Conservation (phyloP, 2,329 filamentous ascomycete species). For the Arthrinium phaeospermum region DNA sequence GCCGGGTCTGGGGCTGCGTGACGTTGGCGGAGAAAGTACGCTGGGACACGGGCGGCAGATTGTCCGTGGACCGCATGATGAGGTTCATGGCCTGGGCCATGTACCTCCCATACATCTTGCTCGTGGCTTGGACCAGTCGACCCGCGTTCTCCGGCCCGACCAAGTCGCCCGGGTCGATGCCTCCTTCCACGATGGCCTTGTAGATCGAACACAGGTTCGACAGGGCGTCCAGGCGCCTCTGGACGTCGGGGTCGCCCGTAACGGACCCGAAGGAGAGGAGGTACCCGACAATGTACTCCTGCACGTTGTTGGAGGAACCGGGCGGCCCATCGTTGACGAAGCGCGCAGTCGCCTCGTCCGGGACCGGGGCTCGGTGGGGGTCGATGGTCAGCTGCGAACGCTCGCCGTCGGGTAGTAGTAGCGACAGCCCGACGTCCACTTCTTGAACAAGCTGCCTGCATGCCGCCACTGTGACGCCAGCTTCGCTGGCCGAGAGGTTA, state of each 20-base stretch:
- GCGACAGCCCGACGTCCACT: not conserved
- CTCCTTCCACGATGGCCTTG: not conserved
- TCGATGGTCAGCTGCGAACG: not conserved
- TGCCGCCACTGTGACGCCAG: not conserved
- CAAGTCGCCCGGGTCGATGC: not conserved
- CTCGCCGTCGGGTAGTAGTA: not conserved
- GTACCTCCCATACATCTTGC: slow-evolving; percentile 32
- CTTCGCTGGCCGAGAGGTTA: not conserved
- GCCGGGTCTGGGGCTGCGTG: slow-evolving; percentile 22
- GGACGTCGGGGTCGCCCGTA: not conserved
- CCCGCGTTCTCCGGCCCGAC: not conserved
- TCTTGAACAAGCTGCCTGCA: not conserved
- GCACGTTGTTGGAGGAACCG: not conserved
- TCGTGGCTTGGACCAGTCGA: slow-evolving; percentile 24
- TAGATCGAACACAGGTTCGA: not conserved
- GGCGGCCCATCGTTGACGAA: not conserved
- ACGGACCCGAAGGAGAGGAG: not conserved
- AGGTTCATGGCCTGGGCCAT: slow-evolving; percentile 37
- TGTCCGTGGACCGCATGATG: slow-evolving; percentile 29
- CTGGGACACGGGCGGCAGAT: slow-evolving; percentile 10
- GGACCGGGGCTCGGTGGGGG: not conserved
- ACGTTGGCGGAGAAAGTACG: slow-evolving; percentile 26
- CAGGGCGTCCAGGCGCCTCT: not conserved
- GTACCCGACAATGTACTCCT: not conserved
- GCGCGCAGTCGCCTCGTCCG: not conserved